phyloP scores from a whole-genome alignment of 371 early-diverging fungal genomes.

The Lichtheimia corymbifera region DNA sequence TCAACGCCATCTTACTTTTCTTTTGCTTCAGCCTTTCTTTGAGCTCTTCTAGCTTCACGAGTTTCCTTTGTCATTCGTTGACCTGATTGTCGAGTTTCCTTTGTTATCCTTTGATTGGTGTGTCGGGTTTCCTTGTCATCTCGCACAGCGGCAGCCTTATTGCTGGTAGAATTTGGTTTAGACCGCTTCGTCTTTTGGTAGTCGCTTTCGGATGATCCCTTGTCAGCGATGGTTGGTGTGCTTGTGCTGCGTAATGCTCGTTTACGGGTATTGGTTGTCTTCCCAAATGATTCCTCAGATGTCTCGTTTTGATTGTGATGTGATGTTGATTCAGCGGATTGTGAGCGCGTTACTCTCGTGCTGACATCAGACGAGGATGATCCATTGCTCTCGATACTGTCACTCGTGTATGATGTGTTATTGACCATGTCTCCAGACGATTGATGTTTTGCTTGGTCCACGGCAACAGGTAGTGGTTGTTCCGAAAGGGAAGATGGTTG shows the following conservation, averaged over 20 bases:
- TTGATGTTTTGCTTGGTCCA: background rate
- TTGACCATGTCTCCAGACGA: background rate
- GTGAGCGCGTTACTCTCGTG: conserved; percentile 25
- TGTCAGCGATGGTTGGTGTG: background rate
- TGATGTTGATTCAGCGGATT: conserved; percentile 14
- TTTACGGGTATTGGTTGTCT: conserved; percentile 10
- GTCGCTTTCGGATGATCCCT: background rate
- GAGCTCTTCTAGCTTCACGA: conserved; percentile 27
- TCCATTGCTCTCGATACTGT: background rate
- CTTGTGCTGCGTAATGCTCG: conserved; percentile 11
- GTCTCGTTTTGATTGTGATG: background rate
- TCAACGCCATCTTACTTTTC: conserved; percentile 17
- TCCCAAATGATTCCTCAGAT: background rate
- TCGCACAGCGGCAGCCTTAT: background rate
- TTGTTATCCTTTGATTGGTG: conserved; percentile 17
- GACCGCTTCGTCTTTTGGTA: background rate
- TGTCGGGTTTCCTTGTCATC: conserved; percentile 25
- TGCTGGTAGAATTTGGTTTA: background rate
- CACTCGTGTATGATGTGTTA: background rate
- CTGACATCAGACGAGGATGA: background rate
- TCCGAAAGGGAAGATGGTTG: background rate
- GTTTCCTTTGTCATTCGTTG: conserved; percentile 30
- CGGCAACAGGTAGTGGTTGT: background rate
- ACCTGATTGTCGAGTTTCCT: conserved; percentile 21
- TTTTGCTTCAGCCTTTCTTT: conserved; percentile 21